Evolutionary conservation across 2,329 filamentous ascomycete genomes (phyloP).

Genomic region (Dothistroma pini): DNA sequence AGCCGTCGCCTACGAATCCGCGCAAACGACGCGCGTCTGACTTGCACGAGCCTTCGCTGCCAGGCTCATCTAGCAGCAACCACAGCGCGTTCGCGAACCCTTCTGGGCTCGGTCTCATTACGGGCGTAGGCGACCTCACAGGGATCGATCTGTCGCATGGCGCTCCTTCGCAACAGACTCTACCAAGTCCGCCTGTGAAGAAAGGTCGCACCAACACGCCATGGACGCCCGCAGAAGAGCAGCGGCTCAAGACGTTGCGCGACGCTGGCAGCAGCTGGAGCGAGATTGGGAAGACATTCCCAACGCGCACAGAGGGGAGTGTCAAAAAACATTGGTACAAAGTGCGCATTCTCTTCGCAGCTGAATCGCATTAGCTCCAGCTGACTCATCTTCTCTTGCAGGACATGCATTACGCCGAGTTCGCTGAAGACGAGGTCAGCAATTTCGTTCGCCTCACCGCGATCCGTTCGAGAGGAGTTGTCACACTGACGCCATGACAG

Average conservation of each 20-base stretch:
- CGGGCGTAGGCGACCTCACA: slow-evolving; percentile 14
- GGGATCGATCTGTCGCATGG: slow-evolving; percentile 14
- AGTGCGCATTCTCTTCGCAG: slow-evolving; percentile 46
- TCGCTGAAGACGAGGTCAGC: slow-evolving; percentile 90
- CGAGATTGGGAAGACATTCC: slow-evolving; percentile 98
- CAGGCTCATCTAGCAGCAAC: slow-evolving; percentile 32
- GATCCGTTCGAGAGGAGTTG: slow-evolving; percentile 14
- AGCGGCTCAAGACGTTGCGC: slow-evolving; percentile 87
- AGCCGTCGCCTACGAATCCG: slow-evolving; percentile 31
- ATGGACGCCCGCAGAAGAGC: slow-evolving; percentile 93
- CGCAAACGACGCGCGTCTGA: slow-evolving; percentile 39
- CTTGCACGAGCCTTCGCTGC: slow-evolving; percentile 26
- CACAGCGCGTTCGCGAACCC: slow-evolving; percentile 29
- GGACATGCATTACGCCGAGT: slow-evolving; percentile 99
- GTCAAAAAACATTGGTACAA: slow-evolving; percentile 99
- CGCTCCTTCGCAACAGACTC: slow-evolving; percentile 36
- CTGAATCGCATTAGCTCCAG: not conserved
- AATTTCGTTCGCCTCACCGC: slow-evolving; percentile 40
- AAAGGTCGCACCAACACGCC: slow-evolving; percentile 98
- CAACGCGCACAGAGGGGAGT: slow-evolving; percentile 87
- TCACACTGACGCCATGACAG: slow-evolving; percentile 43
- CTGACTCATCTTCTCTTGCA: slow-evolving; percentile 40
- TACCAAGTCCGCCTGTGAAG: slow-evolving; percentile 60
- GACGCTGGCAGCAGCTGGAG: slow-evolving; percentile 94
- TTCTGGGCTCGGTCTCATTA: slow-evolving; percentile 23